These are phyloP conservation scores for Rhododendron vialii DNA, from an alignment of 148 eudicot species.

Conservation along the genomic window DNA sequence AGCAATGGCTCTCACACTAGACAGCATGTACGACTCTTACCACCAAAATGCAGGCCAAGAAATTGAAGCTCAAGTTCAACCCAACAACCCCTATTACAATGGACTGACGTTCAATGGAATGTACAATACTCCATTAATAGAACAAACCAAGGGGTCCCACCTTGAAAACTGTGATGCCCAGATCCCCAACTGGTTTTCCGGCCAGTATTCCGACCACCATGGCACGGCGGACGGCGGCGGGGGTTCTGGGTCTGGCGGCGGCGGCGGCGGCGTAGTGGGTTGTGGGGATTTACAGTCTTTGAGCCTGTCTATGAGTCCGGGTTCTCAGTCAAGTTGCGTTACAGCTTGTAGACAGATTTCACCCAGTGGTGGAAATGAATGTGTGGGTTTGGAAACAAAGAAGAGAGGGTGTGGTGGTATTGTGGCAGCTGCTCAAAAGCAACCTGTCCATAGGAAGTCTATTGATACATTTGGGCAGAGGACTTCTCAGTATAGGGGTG, in stretches of 20 bases:
- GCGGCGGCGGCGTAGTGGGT: constrained; percentile 24
- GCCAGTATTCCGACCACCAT: constrained; percentile 24
- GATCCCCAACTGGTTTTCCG: constrained; percentile 40
- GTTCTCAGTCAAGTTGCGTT: constrained; percentile 85
- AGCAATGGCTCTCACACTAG: constrained; percentile 44
- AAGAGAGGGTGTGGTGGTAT: constrained; percentile 59
- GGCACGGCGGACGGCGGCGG: constrained; percentile 15
- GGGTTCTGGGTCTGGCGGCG: not conserved
- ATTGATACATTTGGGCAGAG: constrained; percentile 95
- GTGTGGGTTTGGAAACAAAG: constrained; percentile 44
- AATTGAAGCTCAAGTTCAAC: constrained; percentile 26
- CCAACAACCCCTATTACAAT: not conserved
- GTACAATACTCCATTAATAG: constrained; percentile 18
- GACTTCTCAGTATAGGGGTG: constrained; percentile 95
- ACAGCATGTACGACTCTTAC: constrained; percentile 38
- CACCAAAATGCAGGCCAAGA: constrained; percentile 28
- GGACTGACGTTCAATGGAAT: constrained; percentile 16
- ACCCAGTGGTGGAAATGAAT: constrained; percentile 29
- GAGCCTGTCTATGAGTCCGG: constrained; percentile 88
- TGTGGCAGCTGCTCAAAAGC: constrained; percentile 46
- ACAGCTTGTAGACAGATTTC: constrained; percentile 62
- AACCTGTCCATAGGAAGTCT: constrained; percentile 88
- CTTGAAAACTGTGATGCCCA: not conserved
- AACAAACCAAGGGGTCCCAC: constrained; percentile 5
- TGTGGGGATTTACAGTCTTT: constrained; percentile 68